Conservation (phyloP, 106 monocot genomes). For the Dendrobium chrysotoxum region DNA sequence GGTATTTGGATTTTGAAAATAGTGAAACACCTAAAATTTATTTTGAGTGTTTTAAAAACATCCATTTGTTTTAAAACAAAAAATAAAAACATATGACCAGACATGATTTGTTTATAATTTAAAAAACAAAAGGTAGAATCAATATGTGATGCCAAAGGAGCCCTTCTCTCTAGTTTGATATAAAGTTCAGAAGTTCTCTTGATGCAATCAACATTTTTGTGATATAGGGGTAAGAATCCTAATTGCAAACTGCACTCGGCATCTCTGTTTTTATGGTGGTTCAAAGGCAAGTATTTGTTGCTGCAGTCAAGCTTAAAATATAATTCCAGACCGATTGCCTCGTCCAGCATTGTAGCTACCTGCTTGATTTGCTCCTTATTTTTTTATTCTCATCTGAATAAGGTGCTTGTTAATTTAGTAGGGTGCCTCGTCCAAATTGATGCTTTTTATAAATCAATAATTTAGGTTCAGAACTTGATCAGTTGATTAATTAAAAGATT, state of each 20-base stretch:
- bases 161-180: not conserved
- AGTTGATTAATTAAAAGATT: no score
- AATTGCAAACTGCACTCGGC: not conserved
- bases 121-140: no score
- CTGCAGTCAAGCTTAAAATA: not conserved
- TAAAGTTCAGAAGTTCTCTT: not conserved
- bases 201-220: not conserved
- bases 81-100: no score
- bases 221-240: not conserved
- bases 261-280: not conserved
- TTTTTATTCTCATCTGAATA: not conserved
- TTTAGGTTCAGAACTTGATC: not conserved
- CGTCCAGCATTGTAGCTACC: not conserved
- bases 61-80: no score
- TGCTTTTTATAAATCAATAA: not conserved
- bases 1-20: no score
- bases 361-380: not conserved
- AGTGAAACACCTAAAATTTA: no score
- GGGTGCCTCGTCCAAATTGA: not conserved
- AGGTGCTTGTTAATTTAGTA: not conserved
- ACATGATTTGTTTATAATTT: no score
- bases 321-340: not conserved
- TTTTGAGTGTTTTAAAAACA: no score
- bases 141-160: no score
- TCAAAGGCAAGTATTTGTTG: not conserved